These are phyloP conservation scores for Penicillium fuscoglaucum DNA, from an alignment of 2,329 filamentous ascomycete genomes.

Conservation along the genomic window DNA sequence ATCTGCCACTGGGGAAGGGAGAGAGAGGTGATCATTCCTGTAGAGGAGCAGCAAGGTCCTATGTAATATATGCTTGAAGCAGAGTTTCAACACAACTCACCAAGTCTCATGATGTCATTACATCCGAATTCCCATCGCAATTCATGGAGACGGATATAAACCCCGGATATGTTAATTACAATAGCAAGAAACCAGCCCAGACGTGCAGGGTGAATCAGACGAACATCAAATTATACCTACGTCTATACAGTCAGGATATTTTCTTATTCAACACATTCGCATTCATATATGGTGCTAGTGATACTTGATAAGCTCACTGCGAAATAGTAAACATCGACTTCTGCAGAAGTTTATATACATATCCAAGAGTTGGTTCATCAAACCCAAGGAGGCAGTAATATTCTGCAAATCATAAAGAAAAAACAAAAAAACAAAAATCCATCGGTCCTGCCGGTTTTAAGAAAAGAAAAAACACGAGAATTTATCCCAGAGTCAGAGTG, in stretches of 20 bases:
- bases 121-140: neutral
- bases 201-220: too few species aligned
- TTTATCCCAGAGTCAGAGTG: conserved; percentile 36
- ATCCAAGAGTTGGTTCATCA: neutral
- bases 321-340: neutral
- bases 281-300: conserved; percentile 5
- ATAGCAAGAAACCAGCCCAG: neutral
- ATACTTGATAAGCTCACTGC: neutral
- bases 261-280: conserved; percentile 9
- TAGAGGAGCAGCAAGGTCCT: neutral
- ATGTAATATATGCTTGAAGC: neutral
- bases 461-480: conserved; percentile 3
- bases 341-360: conserved; percentile 8
- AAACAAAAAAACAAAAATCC: conserved; percentile 3
- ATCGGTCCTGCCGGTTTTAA: conserved; percentile 12
- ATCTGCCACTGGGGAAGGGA: neutral
- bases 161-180: too few species aligned
- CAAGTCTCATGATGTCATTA: neutral
- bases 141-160: neutral
- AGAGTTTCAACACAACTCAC: neutral
- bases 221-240: neutral
- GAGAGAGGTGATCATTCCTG: neutral
- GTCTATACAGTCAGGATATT: neutral
- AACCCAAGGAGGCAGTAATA: conserved; percentile 1
- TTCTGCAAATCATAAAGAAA: neutral